phyloP scores from a whole-genome alignment of 73 alveolate species.

The Paramecium octaurelia region DNA sequence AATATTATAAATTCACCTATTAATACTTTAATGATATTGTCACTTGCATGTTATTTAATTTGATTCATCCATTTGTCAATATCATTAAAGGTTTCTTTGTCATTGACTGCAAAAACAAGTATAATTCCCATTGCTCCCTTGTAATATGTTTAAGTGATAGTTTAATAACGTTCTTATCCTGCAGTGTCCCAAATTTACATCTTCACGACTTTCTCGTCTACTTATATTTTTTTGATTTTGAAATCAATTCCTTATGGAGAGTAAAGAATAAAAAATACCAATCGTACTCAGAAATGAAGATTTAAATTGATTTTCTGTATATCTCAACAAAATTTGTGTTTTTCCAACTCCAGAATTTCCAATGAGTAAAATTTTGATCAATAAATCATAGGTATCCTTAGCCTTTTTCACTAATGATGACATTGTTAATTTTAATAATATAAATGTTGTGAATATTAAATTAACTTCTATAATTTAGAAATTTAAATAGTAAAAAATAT shows the following conservation, averaged over 20 bases:
- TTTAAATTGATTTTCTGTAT: conserved; percentile 62
- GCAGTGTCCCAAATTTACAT: conserved; percentile 72
- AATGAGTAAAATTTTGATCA: background rate
- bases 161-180: conserved; percentile 62
- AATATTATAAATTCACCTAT: conserved; percentile 20
- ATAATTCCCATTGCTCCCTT: conserved; percentile 73
- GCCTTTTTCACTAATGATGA: background rate
- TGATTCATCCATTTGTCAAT: conserved; percentile 74
- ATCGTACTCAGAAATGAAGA: conserved; percentile 78
- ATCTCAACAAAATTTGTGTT: background rate
- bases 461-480: background rate
- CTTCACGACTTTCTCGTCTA: conserved; percentile 1
- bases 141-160: conserved; percentile 64
- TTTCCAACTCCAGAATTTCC: conserved; percentile 43
- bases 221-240: conserved; percentile 72
- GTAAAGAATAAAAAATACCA: conserved; percentile 46
- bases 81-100: conserved; percentile 68
- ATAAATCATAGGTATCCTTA: conserved; percentile 56
- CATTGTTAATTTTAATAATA: background rate
- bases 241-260: conserved; percentile 76
- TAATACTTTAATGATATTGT: conserved; percentile 15
- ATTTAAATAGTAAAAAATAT: background rate
- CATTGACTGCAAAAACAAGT: conserved; percentile 68
- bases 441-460: background rate
- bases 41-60: conserved; percentile 53